Base-by-base conservation (phyloP, 2,329 filamentous ascomycete species). In the Magnaporthiopsis rhizophila region DNA sequence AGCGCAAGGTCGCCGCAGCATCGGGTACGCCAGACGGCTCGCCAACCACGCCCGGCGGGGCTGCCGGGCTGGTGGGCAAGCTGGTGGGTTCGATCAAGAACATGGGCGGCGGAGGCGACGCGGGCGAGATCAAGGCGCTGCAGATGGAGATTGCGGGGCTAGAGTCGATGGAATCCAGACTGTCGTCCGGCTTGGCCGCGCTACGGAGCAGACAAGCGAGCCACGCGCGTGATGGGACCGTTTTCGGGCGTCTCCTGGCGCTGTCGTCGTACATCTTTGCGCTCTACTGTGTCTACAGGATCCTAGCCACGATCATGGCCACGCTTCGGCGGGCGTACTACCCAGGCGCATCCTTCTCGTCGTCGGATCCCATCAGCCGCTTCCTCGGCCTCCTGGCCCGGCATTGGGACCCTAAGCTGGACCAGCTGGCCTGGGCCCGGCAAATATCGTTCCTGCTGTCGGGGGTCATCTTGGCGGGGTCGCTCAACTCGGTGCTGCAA, bases 381-480 rank as follows among this genome's bases (percentile, higher is more conserved):
- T 83, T 94, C 66, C 84, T 96, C 11, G 90, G 90, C 6, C 81
- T 96, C 15, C 77, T 96, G 24, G 91, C 90, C 4, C 88, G 89
- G 64, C 90, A 96, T 76, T 93, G 90, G 85, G 90, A 96, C 72
- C 90, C 90, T 3, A 86, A 88, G 66, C 83, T 96, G 32, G 90
- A 96, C 76, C 90, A 92, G 71, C 83, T 86, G 13, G 89, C 90
- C 12, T 96, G 91, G 91, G 88, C 90, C 28, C 88, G 91, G 36
- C 90, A 92, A 72, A 93, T 96, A 68, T 92, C 89, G 65, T 96
- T 96, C 75, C 79, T 92, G 28, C 82, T 96, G 5, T 91, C 89
- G 9, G 92, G 91, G 24, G 86, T 93, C 62, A 95, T 96, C 73
- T 86, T 96, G 30, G 81, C 91, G 21, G 88, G 90, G 2, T 91